Evolutionary conservation across 768 basidiomycete species (phyloP).

Genomic region (Sutorius australiensis): DNA sequence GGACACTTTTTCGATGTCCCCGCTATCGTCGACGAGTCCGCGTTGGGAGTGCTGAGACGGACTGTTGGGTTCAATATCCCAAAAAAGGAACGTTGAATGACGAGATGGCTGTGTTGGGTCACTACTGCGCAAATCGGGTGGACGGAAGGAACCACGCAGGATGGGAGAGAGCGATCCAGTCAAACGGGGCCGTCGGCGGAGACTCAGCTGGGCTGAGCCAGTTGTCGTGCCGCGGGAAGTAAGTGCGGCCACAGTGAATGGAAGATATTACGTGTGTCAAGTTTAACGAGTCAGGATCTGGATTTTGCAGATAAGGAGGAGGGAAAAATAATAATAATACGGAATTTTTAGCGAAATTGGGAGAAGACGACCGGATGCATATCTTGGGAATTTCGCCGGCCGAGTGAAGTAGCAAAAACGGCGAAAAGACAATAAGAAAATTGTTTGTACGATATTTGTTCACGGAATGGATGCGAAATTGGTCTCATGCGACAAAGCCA

Average conservation of each 20-base stretch:
- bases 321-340: constrained; percentile 26
- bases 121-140: constrained; percentile 3
- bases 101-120: constrained; percentile 3
- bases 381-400: constrained; percentile 36
- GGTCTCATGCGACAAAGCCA: constrained; percentile 30
- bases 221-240: constrained; percentile 31
- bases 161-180: constrained; percentile 13
- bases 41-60: constrained; percentile 11
- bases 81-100: constrained; percentile 28
- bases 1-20: not conserved
- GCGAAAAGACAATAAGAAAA: constrained; percentile 45
- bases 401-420: constrained; percentile 26
- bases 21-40: not conserved
- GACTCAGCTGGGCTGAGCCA: constrained; percentile 7
- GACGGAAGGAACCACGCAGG: constrained; percentile 16
- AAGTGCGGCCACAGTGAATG: constrained; percentile 17
- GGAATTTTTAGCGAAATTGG: constrained; percentile 30
- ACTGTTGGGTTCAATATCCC: constrained; percentile 21
- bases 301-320: constrained; percentile 30
- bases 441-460: constrained; percentile 39
- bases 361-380: constrained; percentile 15
- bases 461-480: constrained; percentile 40
- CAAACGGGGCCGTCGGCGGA: constrained; percentile 32
- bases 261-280: constrained; percentile 30
- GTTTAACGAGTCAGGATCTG: constrained; percentile 32